phyloP scores from a whole-genome alignment of 768 basidiomycete genomes.

The Naganishia randhawae region DNA sequence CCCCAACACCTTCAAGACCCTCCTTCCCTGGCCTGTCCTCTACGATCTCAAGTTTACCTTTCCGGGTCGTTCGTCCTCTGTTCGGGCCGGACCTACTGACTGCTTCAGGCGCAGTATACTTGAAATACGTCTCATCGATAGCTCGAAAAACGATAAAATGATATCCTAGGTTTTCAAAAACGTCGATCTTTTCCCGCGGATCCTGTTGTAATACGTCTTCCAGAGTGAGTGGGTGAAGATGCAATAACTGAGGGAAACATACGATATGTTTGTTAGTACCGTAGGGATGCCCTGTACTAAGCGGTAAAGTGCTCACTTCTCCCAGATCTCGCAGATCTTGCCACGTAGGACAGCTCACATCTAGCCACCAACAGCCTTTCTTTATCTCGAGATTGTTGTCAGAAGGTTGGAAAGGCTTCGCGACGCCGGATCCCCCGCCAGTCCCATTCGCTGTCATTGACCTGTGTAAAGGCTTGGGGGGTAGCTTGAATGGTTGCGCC shows the following conservation, averaged over 20 bases:
- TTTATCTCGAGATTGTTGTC: neutral
- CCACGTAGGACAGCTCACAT: slow-evolving; percentile 80
- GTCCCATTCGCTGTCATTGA: neutral
- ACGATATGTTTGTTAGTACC: neutral
- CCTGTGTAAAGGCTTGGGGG: slow-evolving; percentile 10
- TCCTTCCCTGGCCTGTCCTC: slow-evolving; percentile 54
- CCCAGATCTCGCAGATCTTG: slow-evolving; percentile 81
- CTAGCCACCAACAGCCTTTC: slow-evolving; percentile 72
- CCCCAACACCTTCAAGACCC: slow-evolving; percentile 54
- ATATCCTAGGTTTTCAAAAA: slow-evolving; percentile 82
- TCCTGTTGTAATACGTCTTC: slow-evolving; percentile 92
- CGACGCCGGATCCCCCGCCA: neutral
- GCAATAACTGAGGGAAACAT: slow-evolving; percentile 62
- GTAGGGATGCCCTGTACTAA: slow-evolving; percentile 8
- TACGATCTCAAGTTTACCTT: slow-evolving; percentile 51
- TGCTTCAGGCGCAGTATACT: slow-evolving; percentile 45
- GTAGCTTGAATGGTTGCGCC: slow-evolving; percentile 14
- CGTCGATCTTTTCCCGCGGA: slow-evolving; percentile 83
- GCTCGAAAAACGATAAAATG: slow-evolving; percentile 85
- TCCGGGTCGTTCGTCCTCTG: slow-evolving; percentile 33
- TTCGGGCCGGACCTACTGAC: slow-evolving; percentile 11
- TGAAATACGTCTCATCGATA: slow-evolving; percentile 60
- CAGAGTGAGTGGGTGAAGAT: slow-evolving; percentile 84
- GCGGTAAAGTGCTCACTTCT: slow-evolving; percentile 56
- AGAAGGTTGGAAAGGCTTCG: neutral